Evolutionary conservation across 2,329 filamentous ascomycete genomes (phyloP).

Genomic region (Apiospora hydei): DNA sequence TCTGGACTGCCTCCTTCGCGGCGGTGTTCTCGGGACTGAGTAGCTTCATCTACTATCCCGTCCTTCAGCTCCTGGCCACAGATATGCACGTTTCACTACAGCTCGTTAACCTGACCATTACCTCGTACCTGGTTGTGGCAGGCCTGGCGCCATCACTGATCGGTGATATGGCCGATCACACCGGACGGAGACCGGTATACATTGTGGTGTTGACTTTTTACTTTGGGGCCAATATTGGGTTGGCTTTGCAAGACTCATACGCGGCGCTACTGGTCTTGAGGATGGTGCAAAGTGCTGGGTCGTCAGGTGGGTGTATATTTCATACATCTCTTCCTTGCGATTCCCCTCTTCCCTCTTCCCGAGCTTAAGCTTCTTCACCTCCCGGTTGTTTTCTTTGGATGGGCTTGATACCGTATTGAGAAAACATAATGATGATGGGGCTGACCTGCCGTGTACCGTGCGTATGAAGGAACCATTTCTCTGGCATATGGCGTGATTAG

Average conservation of each 20-base stretch:
- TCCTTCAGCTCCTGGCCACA: slow-evolving; percentile 22
- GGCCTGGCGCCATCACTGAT: slow-evolving; percentile 26
- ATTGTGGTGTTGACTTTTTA: slow-evolving; percentile 29
- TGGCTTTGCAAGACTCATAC: slow-evolving; percentile 28
- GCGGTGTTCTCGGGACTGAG: slow-evolving; percentile 26
- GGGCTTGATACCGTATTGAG: too few species aligned
- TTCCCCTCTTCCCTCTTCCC: too few species aligned
- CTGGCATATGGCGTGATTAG: not conserved
- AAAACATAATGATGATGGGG: too few species aligned
- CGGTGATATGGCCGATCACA: slow-evolving; percentile 28
- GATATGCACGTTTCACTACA: slow-evolving; percentile 27
- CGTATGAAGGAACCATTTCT: not conserved
- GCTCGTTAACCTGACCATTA: slow-evolving; percentile 32
- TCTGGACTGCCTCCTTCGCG: slow-evolving; percentile 25
- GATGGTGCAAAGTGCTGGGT: slow-evolving; percentile 30
- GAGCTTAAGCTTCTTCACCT: too few species aligned
- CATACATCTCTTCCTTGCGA: too few species aligned
- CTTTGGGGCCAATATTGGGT: slow-evolving; percentile 29
- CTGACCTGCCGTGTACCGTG: too few species aligned
- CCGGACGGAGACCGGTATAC: slow-evolving; percentile 28
- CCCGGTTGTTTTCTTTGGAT: too few species aligned
- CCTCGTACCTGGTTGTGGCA: slow-evolving; percentile 29
- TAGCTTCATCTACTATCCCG: slow-evolving; percentile 31
- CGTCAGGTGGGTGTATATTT: too few species aligned
- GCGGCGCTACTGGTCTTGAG: slow-evolving; percentile 28